A percentile compares a stretch with the other conserved stretches of the same genome.
Evolutionary conservation across 192 early-diverging fungal species (phyloP).

Genomic region (Spinellus fusiger): DNA sequence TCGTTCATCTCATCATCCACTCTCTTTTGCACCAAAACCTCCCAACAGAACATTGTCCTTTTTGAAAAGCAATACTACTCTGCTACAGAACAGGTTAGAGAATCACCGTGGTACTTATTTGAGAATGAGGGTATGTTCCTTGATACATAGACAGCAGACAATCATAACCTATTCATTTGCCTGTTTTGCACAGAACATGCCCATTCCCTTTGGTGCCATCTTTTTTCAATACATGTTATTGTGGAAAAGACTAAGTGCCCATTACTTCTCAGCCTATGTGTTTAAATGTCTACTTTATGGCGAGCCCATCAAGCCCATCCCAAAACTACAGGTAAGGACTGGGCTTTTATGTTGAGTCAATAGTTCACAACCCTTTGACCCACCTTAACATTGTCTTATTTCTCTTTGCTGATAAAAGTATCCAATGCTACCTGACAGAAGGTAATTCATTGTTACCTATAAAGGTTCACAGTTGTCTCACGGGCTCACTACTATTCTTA

Average conservation of each 20-base stretch:
- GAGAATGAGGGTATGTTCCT: slow-evolving; percentile 16
- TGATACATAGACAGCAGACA: no score
- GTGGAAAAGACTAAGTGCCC: slow-evolving; percentile 67
- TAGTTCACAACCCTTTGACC: no score
- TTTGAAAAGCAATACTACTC: not conserved
- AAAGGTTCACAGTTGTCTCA: no score
- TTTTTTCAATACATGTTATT: slow-evolving; percentile 93
- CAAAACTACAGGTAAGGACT: slow-evolving; percentile 55
- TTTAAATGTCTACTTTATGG: slow-evolving; percentile 74
- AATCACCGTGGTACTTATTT: slow-evolving; percentile 15
- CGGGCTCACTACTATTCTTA: no score
- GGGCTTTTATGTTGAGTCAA: no score
- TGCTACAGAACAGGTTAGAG: not conserved
- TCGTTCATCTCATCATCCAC: not conserved
- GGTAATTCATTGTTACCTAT: slow-evolving; percentile 16
- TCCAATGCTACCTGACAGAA: slow-evolving; percentile 66
- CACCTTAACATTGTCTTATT: not conserved
- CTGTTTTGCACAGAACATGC: slow-evolving; percentile 43
- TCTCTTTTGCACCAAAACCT: not conserved
- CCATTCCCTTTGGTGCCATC: slow-evolving; percentile 67
- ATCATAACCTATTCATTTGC: not conserved
- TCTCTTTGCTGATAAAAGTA: slow-evolving; percentile 41
- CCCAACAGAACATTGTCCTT: not conserved
- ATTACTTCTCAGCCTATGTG: slow-evolving; percentile 74
- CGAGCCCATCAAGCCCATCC: slow-evolving; percentile 72